Conservation (phyloP, 83 land plant species). For the Diphasiastrum complanatum region DNA sequence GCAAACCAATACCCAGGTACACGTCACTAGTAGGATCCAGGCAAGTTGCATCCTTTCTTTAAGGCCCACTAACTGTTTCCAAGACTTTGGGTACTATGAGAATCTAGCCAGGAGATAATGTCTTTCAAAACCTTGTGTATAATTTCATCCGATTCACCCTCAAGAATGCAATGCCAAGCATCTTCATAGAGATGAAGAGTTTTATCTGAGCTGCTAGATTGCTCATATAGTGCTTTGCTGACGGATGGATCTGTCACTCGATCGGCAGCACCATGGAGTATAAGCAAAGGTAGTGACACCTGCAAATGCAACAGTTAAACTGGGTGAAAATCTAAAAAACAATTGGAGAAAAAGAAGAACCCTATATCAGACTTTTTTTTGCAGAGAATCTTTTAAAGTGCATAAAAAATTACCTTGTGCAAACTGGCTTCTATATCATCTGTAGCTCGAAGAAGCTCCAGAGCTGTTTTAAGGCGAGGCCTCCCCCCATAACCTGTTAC, state of each 20-base stretch:
- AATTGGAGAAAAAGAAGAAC: no score
- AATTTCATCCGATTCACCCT: slow-evolving; percentile 32
- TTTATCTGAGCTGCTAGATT: slow-evolving; percentile 50
- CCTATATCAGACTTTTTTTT: no score
- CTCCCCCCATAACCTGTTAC: slow-evolving; percentile 70
- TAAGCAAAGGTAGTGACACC: slow-evolving; percentile 52
- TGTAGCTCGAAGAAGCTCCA: slow-evolving; percentile 67
- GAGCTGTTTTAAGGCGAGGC: slow-evolving; percentile 74
- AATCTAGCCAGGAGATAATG: slow-evolving; percentile 32
- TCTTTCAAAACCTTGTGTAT: slow-evolving; percentile 23
- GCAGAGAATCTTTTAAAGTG: no score
- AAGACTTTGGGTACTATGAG: no score
- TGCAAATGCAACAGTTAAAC: slow-evolving; percentile 13
- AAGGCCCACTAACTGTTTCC: no score
- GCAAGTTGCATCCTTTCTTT: no score
- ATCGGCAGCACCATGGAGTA: slow-evolving; percentile 58
- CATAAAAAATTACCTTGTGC: slow-evolving; percentile 36
- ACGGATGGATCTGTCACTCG: slow-evolving; percentile 59
- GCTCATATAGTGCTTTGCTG: slow-evolving; percentile 43
- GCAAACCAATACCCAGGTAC: no score
- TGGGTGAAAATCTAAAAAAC: no score
- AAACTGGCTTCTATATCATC: slow-evolving; percentile 57
- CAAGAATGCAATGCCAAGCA: slow-evolving; percentile 34
- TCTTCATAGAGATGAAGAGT: slow-evolving; percentile 27
- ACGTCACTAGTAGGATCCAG: no score